These are phyloP conservation scores for Nematodospora valgi DNA, from an alignment of 805 yeast genomes.

Conservation along the genomic window DNA sequence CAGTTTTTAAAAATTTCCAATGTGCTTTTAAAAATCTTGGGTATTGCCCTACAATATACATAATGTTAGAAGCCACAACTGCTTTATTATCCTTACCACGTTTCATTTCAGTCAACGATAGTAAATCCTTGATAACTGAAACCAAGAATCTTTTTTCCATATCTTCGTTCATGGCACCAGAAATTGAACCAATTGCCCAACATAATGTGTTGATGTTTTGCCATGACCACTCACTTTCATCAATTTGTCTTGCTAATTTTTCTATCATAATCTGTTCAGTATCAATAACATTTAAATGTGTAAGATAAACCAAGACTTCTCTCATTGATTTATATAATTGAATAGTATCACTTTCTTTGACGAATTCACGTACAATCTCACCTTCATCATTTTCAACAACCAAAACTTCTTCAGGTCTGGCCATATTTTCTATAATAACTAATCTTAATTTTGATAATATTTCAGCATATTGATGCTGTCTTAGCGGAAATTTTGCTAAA, in stretches of 20 bases:
- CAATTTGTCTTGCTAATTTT: slow-evolving; percentile 87
- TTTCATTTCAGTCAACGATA: slow-evolving; percentile 91
- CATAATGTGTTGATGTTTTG: slow-evolving; percentile 94
- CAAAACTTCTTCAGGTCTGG: slow-evolving; percentile 95
- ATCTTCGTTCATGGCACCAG: slow-evolving; percentile 98
- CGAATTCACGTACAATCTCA: slow-evolving; percentile 96
- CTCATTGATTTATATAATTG: slow-evolving; percentile 93
- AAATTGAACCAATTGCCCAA: slow-evolving; percentile 99
- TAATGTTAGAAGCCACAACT: slow-evolving; percentile 98
- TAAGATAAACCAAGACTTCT: slow-evolving; percentile 89
- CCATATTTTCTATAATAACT: slow-evolving; percentile 97
- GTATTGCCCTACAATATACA: slow-evolving; percentile 99
- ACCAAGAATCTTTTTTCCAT: slow-evolving; percentile 94
- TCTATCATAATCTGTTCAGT: slow-evolving; percentile 92
- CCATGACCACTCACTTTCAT: slow-evolving; percentile 99
- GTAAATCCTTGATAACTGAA: slow-evolving; percentile 85
- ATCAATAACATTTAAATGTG: slow-evolving; percentile 92
- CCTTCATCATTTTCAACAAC: slow-evolving; percentile 98
- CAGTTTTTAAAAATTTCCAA: slow-evolving; percentile 96
- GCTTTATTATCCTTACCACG: slow-evolving; percentile 98
- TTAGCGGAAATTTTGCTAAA: slow-evolving; percentile 73
- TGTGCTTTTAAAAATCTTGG: slow-evolving; percentile 97
- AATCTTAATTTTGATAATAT: slow-evolving; percentile 79
- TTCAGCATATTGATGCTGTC: slow-evolving; percentile 80
- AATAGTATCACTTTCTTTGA: slow-evolving; percentile 94